Evolutionary conservation across 75 land plant species (phyloP).

Genomic region (Picea sitchensis): DNA sequence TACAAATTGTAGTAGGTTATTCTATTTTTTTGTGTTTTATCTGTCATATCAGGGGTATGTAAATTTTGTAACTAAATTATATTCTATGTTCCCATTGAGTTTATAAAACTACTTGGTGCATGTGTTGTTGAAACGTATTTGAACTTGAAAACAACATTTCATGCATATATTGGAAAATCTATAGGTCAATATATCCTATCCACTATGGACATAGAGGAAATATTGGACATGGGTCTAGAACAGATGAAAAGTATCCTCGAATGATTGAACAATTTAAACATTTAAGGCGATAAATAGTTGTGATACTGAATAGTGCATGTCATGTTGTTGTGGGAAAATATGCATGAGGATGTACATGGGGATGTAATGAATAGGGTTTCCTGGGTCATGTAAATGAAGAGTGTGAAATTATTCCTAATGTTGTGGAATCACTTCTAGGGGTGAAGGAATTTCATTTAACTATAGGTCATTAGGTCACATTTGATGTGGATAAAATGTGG

Average conservation of each 20-base stretch:
- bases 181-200: conserved; percentile 84
- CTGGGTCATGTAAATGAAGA: conserved; percentile 87
- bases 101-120: background rate
- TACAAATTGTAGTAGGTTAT: conserved; percentile 90
- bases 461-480: conserved; percentile 83
- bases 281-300: conserved; percentile 62
- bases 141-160: background rate
- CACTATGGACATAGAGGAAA: conserved; percentile 87
- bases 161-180: background rate
- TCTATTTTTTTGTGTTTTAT: conserved; percentile 76
- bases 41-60: conserved; percentile 76
- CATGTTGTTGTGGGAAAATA: conserved; percentile 78
- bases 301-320: conserved; percentile 82
- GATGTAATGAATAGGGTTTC: conserved; percentile 88
- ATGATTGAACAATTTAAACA: conserved; percentile 61
- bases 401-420: conserved; percentile 82
- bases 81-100: background rate
- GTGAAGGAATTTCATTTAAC: conserved; percentile 79
- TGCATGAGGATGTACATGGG: conserved; percentile 90
- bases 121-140: too few relatives aligned
- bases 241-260: conserved; percentile 68
- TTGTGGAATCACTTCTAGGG: conserved; percentile 58
- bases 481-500: conserved; percentile 69
- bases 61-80: conserved; percentile 15
- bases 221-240: conserved; percentile 69